Percentiles rank a stretch among this genome's conserved stretches.
Evolutionary conservation across 2,329 filamentous ascomycete genomes (phyloP).

Genomic region (Immersiporthe knoxdaviesiana): DNA sequence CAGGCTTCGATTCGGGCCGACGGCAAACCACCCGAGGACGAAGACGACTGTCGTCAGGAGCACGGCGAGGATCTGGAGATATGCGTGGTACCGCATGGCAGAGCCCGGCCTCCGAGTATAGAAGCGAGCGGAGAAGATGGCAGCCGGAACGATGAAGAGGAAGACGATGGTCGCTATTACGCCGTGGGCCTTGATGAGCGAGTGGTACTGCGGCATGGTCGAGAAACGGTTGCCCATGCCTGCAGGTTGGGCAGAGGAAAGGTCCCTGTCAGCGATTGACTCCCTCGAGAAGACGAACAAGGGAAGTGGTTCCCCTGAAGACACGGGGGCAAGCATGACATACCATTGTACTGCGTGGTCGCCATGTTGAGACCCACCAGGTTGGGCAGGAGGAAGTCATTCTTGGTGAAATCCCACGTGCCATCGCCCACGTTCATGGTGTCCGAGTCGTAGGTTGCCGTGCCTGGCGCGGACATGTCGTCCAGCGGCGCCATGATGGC

Average conservation of each 20-base stretch:
- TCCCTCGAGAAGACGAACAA: too few relatives aligned
- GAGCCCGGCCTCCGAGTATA: slow-evolving; percentile 63
- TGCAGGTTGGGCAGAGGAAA: slow-evolving; percentile 38
- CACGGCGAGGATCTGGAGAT: slow-evolving; percentile 71
- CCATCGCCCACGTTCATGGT: slow-evolving; percentile 81
- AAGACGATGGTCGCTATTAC: slow-evolving; percentile 75
- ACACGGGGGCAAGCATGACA: slow-evolving; percentile 30
- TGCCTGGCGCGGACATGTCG: slow-evolving; percentile 69
- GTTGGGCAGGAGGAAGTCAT: slow-evolving; percentile 78
- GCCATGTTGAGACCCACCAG: slow-evolving; percentile 76
- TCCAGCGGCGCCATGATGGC: slow-evolving; percentile 64
- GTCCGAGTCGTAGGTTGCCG: slow-evolving; percentile 72
- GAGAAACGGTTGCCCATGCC: slow-evolving; percentile 84
- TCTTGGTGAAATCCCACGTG: slow-evolving; percentile 79
- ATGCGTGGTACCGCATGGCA: slow-evolving; percentile 72
- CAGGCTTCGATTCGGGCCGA: slow-evolving; percentile 70
- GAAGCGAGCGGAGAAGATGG: slow-evolving; percentile 76
- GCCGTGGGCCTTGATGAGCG: slow-evolving; percentile 71
- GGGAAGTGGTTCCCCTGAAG: neutral
- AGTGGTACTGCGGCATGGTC: slow-evolving; percentile 69
- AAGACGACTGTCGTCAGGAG: slow-evolving; percentile 72
- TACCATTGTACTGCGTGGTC: slow-evolving; percentile 85
- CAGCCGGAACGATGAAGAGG: slow-evolving; percentile 70
- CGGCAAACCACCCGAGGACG: slow-evolving; percentile 76
- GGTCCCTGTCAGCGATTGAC: slow-evolving; percentile 24